Conservation (phyloP, 176 grass and related monocot species). For the Juncus inflexus region DNA sequence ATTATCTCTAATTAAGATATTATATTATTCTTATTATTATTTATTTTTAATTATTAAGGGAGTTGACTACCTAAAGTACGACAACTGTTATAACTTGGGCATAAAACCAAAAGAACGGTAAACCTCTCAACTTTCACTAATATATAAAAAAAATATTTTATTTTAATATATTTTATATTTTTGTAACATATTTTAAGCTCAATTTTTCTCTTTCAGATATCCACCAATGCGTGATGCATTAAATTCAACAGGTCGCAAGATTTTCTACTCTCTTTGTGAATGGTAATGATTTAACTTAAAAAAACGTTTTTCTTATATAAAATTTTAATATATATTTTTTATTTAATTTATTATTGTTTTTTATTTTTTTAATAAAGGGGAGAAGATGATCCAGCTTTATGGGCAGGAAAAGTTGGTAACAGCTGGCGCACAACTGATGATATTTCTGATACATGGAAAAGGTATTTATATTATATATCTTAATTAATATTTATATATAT, state of each 20-base stretch:
- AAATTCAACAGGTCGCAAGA: slow-evolving; percentile 70
- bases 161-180: not conserved
- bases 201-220: slow-evolving; percentile 49
- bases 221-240: slow-evolving; percentile 96
- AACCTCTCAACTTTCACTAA: not conserved
- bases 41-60: slow-evolving; percentile 39
- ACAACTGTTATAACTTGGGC: slow-evolving; percentile 91
- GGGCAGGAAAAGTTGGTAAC: slow-evolving; percentile 87
- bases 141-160: not conserved
- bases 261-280: slow-evolving; percentile 96
- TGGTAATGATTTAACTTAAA: slow-evolving; percentile 44
- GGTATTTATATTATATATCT: slow-evolving; percentile 33
- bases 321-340: slow-evolving; percentile 3
- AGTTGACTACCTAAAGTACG: slow-evolving; percentile 91
- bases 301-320: too few species aligned
- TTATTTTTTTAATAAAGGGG: slow-evolving; percentile 56
- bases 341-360: slow-evolving; percentile 19
- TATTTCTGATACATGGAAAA: slow-evolving; percentile 82
- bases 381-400: slow-evolving; percentile 83
- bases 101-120: slow-evolving; percentile 75
- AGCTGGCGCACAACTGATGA: slow-evolving; percentile 97
- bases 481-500: not conserved
- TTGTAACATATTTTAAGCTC: slow-evolving; percentile 8
- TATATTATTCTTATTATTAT: not conserved
- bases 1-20: too few species aligned